These are phyloP conservation scores for Paramecium sexaurelia DNA, from an alignment of 73 alveolate genomes.

Conservation along the genomic window DNA sequence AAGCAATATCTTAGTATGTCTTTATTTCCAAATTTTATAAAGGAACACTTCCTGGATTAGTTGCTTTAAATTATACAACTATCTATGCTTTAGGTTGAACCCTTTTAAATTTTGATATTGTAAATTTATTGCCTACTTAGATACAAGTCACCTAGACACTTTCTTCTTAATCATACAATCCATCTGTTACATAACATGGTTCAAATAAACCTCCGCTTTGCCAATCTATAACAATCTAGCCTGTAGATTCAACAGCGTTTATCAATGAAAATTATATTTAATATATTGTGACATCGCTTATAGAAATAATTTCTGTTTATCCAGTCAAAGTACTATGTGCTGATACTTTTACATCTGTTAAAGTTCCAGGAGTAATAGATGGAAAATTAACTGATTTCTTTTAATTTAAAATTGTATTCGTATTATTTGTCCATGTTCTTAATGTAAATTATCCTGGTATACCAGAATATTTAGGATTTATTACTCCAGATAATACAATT, in stretches of 20 bases:
- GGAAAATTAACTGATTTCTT: background rate
- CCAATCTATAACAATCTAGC: background rate
- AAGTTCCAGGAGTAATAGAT: background rate
- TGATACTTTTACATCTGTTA: background rate
- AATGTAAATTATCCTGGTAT: slow-evolving; percentile 13
- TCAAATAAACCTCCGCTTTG: slow-evolving; percentile 14
- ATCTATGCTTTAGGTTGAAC: slow-evolving; percentile 8
- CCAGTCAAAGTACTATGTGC: background rate
- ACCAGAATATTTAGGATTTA: slow-evolving; percentile 38
- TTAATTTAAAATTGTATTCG: slow-evolving; percentile 40
- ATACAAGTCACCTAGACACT: background rate
- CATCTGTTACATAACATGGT: background rate
- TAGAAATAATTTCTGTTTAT: background rate
- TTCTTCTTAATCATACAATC: slow-evolving; percentile 51
- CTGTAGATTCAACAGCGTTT: background rate
- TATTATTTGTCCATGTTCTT: slow-evolving; percentile 7
- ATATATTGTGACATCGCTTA: slow-evolving; percentile 24
- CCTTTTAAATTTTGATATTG: background rate
- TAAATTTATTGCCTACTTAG: background rate
- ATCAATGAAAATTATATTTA: background rate
- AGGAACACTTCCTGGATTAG: slow-evolving; percentile 20
- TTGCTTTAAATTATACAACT: background rate
- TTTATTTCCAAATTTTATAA: background rate
- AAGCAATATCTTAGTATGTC: slow-evolving; percentile 44
- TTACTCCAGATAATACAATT: background rate